A percentile compares a stretch with the other conserved stretches of the same genome.
phyloP scores from a whole-genome alignment of 345 rosid genomes.

The Moringa oleifera region DNA sequence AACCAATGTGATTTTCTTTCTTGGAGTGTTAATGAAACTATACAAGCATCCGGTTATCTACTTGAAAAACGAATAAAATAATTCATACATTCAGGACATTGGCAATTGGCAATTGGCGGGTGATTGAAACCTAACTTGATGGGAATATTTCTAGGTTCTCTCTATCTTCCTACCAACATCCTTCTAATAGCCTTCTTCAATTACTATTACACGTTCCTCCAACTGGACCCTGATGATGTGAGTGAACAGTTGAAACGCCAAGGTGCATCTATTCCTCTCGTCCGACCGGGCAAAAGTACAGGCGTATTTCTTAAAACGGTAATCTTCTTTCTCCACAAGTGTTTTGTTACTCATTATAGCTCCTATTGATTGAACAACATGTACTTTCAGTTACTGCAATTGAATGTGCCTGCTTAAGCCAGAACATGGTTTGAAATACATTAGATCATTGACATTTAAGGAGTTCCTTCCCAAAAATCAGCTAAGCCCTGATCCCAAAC shows the following conservation, averaged over 20 bases:
- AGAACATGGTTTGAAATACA: background rate
- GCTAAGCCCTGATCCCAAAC: too few relatives aligned
- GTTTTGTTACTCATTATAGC: background rate
- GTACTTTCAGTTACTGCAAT: background rate
- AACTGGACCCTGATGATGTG: constrained; percentile 95
- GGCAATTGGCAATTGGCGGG: background rate
- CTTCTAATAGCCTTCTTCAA: constrained; percentile 94
- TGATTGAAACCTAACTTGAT: background rate
- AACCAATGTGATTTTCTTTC: background rate
- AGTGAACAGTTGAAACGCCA: constrained; percentile 98
- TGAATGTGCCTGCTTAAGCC: too few relatives aligned
- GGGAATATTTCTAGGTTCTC: constrained; percentile 57
- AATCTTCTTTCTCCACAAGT: constrained; percentile 23
- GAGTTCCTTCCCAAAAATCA: background rate
- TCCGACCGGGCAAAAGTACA: constrained; percentile 93
- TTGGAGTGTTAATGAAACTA: background rate
- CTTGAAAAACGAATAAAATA: too few relatives aligned
- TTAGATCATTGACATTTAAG: constrained; percentile 6
- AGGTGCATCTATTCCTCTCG: constrained; percentile 93
- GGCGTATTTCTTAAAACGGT: constrained; percentile 83
- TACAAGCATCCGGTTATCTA: background rate
- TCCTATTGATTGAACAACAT: background rate
- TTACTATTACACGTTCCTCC: constrained; percentile 95
- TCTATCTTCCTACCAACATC: constrained; percentile 88
- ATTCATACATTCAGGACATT: too few relatives aligned